These are phyloP conservation scores for Dothistroma septosporum DNA, from an alignment of 2,329 filamentous ascomycete species.

Conservation along the genomic window DNA sequence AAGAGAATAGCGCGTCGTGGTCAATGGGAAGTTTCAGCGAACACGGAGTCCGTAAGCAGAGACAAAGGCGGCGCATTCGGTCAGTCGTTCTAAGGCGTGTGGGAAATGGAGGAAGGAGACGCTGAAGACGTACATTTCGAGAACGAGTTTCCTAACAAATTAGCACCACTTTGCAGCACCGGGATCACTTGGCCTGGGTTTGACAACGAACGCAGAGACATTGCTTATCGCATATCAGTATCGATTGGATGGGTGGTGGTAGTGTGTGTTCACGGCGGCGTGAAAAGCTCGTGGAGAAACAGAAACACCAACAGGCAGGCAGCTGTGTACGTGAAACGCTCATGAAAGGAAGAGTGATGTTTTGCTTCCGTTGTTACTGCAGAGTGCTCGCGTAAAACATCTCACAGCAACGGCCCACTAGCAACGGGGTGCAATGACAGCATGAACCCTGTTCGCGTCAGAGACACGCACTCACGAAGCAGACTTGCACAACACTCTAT, in stretches of 20 bases:
- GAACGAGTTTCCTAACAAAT: constrained; percentile 1
- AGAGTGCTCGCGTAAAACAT: not conserved
- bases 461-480: not conserved
- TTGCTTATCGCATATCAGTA: not conserved
- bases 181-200: not conserved
- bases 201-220: not conserved
- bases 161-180: constrained; percentile 3
- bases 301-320: not conserved
- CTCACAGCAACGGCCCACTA: not conserved
- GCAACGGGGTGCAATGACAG: not conserved
- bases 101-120: not conserved
- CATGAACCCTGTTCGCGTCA: not conserved
- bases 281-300: not conserved
- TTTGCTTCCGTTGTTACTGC: not conserved
- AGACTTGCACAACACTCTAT: not conserved
- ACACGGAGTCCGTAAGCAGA: not conserved
- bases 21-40: not conserved
- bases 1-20: not conserved
- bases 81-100: not conserved
- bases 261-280: not conserved
- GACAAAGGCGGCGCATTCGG: constrained; percentile 2
- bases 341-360: not conserved
- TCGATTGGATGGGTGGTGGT: not conserved
- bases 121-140: constrained; percentile 4
- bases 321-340: not conserved